Percentiles rank a stretch among this genome's conserved stretches.
Evolutionary conservation across 371 early-diverging fungal species (phyloP).

Genomic region (Zopfochytrium polystomum): DNA sequence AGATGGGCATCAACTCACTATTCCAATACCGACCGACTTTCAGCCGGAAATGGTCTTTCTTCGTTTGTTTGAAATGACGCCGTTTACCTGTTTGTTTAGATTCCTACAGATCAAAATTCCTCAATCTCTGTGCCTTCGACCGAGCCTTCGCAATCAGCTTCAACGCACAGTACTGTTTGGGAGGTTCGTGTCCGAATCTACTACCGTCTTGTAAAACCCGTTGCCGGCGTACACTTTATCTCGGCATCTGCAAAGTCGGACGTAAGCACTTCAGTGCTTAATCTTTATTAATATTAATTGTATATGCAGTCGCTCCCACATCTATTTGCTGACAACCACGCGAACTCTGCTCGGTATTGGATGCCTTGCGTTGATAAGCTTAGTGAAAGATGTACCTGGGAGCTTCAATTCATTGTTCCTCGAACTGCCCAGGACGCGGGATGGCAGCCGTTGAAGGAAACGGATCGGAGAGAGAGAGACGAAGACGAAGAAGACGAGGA

Average conservation of each 20-base stretch:
- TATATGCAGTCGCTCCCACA: constrained; percentile 65
- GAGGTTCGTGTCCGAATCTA: constrained; percentile 34
- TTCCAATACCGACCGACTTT: constrained; percentile 28
- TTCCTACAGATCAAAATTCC: too few species aligned
- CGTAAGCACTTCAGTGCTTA: neutral
- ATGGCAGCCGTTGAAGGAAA: neutral
- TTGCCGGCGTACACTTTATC: neutral
- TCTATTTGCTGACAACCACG: constrained; percentile 75
- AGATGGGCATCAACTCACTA: constrained; percentile 16
- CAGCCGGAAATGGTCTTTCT: constrained; percentile 11
- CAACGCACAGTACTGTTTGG: constrained; percentile 58
- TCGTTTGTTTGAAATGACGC: constrained; percentile 32
- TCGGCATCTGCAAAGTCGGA: neutral
- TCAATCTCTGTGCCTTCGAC: too few species aligned
- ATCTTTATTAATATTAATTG: neutral
- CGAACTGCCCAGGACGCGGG: neutral
- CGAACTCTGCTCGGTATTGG: constrained; percentile 77
- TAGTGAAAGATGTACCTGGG: constrained; percentile 80
- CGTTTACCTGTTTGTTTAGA: too few species aligned
- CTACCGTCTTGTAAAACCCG: neutral
- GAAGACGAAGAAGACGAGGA: constrained; percentile 50
- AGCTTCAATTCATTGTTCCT: constrained; percentile 59
- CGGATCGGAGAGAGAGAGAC: constrained; percentile 2
- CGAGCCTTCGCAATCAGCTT: too few species aligned
- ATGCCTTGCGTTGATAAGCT: constrained; percentile 81